phyloP scores from a whole-genome alignment of 441 rosid genomes.

The Mallotus repandus region DNA sequence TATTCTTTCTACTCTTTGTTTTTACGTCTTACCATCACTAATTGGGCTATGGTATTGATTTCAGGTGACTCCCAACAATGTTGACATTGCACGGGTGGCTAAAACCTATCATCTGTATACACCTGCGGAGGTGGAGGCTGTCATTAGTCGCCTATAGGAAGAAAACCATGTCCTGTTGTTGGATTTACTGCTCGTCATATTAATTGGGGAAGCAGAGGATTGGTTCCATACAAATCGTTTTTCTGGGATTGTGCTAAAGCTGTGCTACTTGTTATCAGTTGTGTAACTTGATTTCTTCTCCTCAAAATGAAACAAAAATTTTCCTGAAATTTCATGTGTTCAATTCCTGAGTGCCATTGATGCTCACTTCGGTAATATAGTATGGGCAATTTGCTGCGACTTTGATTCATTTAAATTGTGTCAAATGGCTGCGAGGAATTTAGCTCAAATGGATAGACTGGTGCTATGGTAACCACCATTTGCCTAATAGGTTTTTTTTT shows the following conservation, averaged over 20 bases:
- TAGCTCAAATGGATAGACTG: too few species aligned
- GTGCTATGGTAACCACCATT: too few species aligned
- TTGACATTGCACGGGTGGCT: slow-evolving; percentile 90
- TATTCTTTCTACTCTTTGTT: neutral
- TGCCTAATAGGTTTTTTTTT: too few species aligned
- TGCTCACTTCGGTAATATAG: neutral
- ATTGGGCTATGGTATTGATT: slow-evolving; percentile 7
- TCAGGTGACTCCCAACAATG: slow-evolving; percentile 95
- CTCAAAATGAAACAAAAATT: neutral
- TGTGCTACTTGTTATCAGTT: slow-evolving; percentile 5
- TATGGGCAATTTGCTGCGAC: neutral
- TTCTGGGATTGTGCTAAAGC: slow-evolving; percentile 10
- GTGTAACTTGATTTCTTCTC: neutral
- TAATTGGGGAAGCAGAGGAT: slow-evolving; percentile 25
- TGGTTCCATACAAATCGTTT: slow-evolving; percentile 22
- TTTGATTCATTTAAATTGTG: neutral
- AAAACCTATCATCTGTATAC: slow-evolving; percentile 89
- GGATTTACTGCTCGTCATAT: neutral
- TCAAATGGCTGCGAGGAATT: too few species aligned
- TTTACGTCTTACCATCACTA: too few species aligned
- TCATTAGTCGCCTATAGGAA: too few species aligned
- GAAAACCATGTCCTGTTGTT: too few species aligned
- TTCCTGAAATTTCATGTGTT: neutral
- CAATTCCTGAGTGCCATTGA: neutral
- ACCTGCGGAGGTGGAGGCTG: slow-evolving; percentile 63